Conservation (phyloP, 2,329 filamentous ascomycete species). For the Ampelomyces quisqualis region DNA sequence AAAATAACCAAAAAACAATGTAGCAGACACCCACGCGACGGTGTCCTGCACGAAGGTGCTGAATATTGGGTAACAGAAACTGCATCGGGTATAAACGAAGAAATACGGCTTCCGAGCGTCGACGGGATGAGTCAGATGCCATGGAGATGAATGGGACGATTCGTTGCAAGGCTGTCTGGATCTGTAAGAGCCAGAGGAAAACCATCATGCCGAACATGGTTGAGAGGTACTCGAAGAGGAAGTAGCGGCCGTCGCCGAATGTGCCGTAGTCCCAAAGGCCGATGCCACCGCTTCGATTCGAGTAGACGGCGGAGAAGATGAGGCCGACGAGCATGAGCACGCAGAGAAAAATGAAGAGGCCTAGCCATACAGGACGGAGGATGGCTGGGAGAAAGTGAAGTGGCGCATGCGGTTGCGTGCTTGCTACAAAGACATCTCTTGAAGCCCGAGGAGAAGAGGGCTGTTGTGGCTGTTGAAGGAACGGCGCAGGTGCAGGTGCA, state of each 20-base stretch:
- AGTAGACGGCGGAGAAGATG: slow-evolving; percentile 63
- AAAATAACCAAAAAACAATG: slow-evolving; percentile 71
- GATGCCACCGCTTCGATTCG: slow-evolving; percentile 52
- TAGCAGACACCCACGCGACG: slow-evolving; percentile 66
- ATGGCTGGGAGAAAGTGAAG: slow-evolving; percentile 72
- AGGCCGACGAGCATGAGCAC: slow-evolving; percentile 71
- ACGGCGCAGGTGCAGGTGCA: slow-evolving; percentile 4
- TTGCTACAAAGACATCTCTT: slow-evolving; percentile 51
- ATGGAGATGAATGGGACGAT: slow-evolving; percentile 77
- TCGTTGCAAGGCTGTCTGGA: slow-evolving; percentile 73
- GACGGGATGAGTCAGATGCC: slow-evolving; percentile 61
- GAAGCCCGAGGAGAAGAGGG: slow-evolving; percentile 18
- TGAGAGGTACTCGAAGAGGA: slow-evolving; percentile 82
- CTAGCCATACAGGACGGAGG: slow-evolving; percentile 66
- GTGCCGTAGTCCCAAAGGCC: slow-evolving; percentile 67
- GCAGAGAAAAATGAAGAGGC: slow-evolving; percentile 61
- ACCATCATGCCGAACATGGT: slow-evolving; percentile 71
- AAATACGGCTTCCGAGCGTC: slow-evolving; percentile 65
- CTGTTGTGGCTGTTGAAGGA: slow-evolving; percentile 5
- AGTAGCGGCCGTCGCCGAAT: slow-evolving; percentile 74
- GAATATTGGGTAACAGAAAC: slow-evolving; percentile 67
- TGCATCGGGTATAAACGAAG: slow-evolving; percentile 61
- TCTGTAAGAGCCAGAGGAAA: slow-evolving; percentile 73
- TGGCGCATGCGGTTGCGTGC: slow-evolving; percentile 45
- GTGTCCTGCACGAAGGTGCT: slow-evolving; percentile 68